Evolutionary conservation across 495 filamentous ascomycete genomes (phyloP).

Genomic region (Talaromyces thailandensis): DNA sequence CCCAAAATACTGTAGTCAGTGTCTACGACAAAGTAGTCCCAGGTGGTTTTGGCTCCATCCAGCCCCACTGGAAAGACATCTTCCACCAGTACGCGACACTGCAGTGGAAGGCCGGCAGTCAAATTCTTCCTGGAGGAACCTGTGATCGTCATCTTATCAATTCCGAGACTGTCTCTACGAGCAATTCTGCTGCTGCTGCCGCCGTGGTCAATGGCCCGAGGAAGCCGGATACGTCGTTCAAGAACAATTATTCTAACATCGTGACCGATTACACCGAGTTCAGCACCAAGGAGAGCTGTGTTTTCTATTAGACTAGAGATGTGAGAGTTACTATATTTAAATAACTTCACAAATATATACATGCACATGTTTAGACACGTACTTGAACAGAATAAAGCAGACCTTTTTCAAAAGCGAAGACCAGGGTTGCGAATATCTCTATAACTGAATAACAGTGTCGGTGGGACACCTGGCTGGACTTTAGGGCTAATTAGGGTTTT

Average conservation of each 20-base stretch:
- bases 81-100: conserved; percentile 16
- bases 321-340: no score
- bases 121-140: conserved; percentile 9
- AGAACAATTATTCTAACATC: conserved; percentile 2
- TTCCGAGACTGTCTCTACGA: conserved; percentile 3
- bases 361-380: no score
- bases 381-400: no score
- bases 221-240: not conserved
- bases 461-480: no score
- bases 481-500: no score
- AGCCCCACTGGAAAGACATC: conserved; percentile 13
- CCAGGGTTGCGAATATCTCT: no score
- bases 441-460: no score
- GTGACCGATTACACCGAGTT: not conserved
- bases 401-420: no score
- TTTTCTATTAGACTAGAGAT: not conserved
- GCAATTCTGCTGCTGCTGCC: not conserved
- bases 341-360: no score
- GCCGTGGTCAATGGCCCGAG: not conserved
- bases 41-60: conserved; percentile 14
- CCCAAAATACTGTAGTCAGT: conserved; percentile 19
- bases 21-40: conserved; percentile 20
- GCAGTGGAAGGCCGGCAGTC: conserved; percentile 6
- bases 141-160: conserved; percentile 6
- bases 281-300: conserved; percentile 3